Conservation (phyloP, 495 filamentous ascomycete species). For the Xylaria flabelliformis region DNA sequence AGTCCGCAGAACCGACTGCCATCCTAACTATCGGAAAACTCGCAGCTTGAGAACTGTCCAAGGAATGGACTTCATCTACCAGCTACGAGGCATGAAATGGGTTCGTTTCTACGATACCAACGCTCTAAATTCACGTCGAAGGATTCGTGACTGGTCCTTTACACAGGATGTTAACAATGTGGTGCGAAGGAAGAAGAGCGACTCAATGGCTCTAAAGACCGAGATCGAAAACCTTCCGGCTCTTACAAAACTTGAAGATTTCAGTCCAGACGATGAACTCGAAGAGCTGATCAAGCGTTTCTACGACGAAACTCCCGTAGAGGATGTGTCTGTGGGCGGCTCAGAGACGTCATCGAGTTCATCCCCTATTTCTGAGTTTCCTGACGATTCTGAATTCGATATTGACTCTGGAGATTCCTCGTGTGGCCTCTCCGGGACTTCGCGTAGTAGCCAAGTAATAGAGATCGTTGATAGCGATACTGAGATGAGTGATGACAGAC, state of each 20-base stretch:
- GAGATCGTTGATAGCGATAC: constrained; percentile 8
- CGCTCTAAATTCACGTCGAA: neutral
- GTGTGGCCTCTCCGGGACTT: neutral
- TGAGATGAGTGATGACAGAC: neutral
- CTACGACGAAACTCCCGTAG: constrained; percentile 31
- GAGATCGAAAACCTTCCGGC: constrained; percentile 38
- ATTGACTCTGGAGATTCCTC: constrained; percentile 1
- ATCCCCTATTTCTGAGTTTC: neutral
- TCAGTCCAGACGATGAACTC: constrained; percentile 32
- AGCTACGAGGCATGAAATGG: constrained; percentile 46
- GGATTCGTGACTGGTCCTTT: constrained; percentile 45
- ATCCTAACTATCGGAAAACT: constrained; percentile 41
- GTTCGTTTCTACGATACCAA: constrained; percentile 45
- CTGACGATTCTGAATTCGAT: constrained; percentile 22
- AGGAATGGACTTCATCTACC: constrained; percentile 47
- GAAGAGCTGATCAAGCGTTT: constrained; percentile 32
- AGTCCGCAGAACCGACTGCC: constrained; percentile 35
- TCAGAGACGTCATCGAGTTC: constrained; percentile 21
- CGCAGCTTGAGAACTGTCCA: constrained; percentile 45
- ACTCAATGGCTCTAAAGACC: constrained; percentile 2
- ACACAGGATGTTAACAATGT: constrained; percentile 41
- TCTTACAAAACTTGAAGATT: constrained; percentile 30
- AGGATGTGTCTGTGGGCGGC: constrained; percentile 8
- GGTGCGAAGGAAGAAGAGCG: constrained; percentile 30
- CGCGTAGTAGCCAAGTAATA: constrained; percentile 6